These are phyloP conservation scores for Thinopyrum elongatum DNA, from an alignment of 176 grass and related monocot genomes.

Conservation along the genomic window DNA sequence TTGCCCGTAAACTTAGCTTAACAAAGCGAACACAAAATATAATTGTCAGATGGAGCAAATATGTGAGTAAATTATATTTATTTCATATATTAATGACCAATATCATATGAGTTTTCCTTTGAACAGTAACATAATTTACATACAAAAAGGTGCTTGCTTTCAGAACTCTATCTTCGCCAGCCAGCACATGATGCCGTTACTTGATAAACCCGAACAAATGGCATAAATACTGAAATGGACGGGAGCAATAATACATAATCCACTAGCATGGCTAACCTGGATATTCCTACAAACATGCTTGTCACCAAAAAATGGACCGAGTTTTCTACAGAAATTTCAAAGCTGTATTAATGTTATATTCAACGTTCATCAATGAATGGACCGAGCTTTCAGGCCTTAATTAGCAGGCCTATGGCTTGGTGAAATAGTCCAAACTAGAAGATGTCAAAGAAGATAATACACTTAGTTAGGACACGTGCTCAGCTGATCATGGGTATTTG, in stretches of 20 bases:
- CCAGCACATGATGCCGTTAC: not conserved
- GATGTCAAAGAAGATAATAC: not conserved
- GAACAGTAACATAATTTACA: not conserved
- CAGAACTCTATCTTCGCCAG: not conserved
- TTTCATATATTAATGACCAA: not conserved
- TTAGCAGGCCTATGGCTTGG: not conserved
- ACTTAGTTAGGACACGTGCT: not conserved
- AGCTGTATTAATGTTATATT: not conserved
- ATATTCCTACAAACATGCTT: not conserved
- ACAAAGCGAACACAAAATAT: not conserved
- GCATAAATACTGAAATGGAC: not conserved
- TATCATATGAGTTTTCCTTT: not conserved
- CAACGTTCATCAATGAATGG: not conserved
- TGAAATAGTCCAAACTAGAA: not conserved
- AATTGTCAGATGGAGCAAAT: not conserved
- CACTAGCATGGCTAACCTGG: not conserved
- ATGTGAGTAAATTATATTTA: not conserved
- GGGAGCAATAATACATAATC: not conserved
- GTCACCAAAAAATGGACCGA: conserved; percentile 3
- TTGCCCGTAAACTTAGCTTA: not conserved
- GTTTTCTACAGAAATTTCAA: conserved; percentile 16
- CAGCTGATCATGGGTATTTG: not conserved
- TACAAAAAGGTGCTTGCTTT: not conserved
- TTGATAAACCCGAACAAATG: not conserved
- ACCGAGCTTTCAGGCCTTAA: conserved; percentile 1